Evolutionary conservation across 352 stramenopile genomes (phyloP), one percentile per base, ranked within the genome.

Genomic region (Pythium guiyangense): DNA sequence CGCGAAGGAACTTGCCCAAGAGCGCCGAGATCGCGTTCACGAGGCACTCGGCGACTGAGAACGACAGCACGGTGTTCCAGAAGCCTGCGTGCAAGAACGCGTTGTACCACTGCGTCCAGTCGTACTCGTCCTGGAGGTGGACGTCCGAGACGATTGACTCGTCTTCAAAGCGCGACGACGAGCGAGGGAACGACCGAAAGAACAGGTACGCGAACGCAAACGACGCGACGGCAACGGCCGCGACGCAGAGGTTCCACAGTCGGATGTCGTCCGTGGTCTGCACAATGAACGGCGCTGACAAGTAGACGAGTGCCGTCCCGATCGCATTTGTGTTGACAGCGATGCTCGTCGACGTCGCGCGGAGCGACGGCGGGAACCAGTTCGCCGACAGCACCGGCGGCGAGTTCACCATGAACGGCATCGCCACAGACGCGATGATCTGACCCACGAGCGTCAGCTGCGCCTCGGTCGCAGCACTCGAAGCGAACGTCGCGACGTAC

Each of bases 261-360:
- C 64, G 65, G 1, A 88, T 54, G 15, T 73, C 56, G 8, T 70
- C 52, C n/a, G 46, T 64, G 5, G 47, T 60, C 18, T 71, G 64
- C 17, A 86, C 75, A 1, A 86, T 54, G 56, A 88, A 84, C 0
- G 70, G 77, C 3, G 73, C 73, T 5, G 54, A 65, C 37, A 84
- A 59, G 57, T 90, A 90, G 25, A 88, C 70, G 27, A 84, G 40
- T 1, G 81, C 81, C 2, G 74, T 89, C 44, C 81, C 81, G 56
- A 91, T 71, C 6, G 80, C 74, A 52, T 91, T 91, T 11, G 79
- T 75, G 52, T 91, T 91, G 37, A 91, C 77, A 4, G 79, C 81
- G 40, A 91, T 73, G 31, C 79, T 88, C 26, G 81, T 91, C 2
- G 81, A 70, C 6, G 77, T 86, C 22, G 81, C 77, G 39, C 81